These are phyloP conservation scores for Leccinum variicolor DNA, from an alignment of 768 basidiomycete species.

Conservation along the genomic window DNA sequence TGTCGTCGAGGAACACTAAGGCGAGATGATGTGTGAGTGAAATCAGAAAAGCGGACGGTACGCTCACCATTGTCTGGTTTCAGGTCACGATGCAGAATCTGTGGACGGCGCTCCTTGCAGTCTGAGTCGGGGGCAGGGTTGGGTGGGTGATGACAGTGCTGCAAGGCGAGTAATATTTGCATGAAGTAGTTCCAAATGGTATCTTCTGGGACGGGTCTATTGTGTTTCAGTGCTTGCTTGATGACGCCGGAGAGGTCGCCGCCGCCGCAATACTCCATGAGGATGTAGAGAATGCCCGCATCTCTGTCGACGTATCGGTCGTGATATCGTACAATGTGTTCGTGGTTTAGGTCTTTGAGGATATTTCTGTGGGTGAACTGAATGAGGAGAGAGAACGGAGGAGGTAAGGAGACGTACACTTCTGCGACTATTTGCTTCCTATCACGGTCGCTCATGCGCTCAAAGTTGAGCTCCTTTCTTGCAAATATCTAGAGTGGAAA, in stretches of 20 bases:
- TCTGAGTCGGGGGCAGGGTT: constrained; percentile 34
- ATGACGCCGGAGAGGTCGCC: constrained; percentile 91
- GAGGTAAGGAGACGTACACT: constrained; percentile 62
- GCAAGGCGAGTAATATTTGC: constrained; percentile 86
- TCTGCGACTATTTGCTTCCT: constrained; percentile 96
- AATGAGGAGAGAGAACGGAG: not conserved
- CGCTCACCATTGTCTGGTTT: constrained; percentile 94
- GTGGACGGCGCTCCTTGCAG: constrained; percentile 54
- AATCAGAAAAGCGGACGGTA: too few relatives aligned
- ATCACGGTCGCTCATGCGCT: constrained; percentile 94
- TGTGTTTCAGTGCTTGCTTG: constrained; percentile 67
- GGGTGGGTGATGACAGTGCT: constrained; percentile 88
- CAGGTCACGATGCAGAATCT: constrained; percentile 90
- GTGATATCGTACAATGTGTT: constrained; percentile 94
- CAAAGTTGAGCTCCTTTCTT: constrained; percentile 95
- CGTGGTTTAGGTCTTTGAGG: constrained; percentile 91
- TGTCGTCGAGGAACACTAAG: constrained; percentile 85
- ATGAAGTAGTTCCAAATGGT: constrained; percentile 95
- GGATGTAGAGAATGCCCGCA: constrained; percentile 87
- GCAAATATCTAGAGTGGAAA: constrained; percentile 63
- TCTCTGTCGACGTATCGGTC: constrained; percentile 92
- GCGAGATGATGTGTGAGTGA: not conserved
- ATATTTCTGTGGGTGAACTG: constrained; percentile 65
- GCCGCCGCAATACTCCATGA: constrained; percentile 99
- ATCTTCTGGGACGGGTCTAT: constrained; percentile 82